Conservation (phyloP, 805 yeast genomes). For the Blastobotrys chiropterorum region DNA sequence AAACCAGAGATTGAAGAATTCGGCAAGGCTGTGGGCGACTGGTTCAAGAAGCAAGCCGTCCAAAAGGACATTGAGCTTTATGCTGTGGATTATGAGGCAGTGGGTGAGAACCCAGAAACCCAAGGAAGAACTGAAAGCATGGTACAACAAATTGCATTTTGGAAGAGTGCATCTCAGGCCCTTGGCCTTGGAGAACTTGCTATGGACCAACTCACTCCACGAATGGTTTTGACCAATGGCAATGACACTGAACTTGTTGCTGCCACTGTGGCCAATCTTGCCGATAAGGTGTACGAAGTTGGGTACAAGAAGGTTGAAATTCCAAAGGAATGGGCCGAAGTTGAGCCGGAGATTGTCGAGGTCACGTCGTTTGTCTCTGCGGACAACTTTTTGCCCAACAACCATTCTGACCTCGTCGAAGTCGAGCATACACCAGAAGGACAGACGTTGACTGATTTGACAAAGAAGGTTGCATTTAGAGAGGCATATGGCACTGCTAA, state of each 20-base stretch:
- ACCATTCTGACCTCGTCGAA: slow-evolving; percentile 8
- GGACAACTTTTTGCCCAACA: slow-evolving; percentile 23
- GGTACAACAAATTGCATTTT: slow-evolving; percentile 73
- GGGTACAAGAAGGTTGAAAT: slow-evolving; percentile 32
- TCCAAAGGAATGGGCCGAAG: slow-evolving; percentile 33
- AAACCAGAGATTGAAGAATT: slow-evolving; percentile 36
- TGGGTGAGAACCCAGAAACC: slow-evolving; percentile 65
- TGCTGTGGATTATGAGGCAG: slow-evolving; percentile 53
- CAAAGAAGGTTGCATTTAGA: slow-evolving; percentile 68
- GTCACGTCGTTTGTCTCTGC: slow-evolving; percentile 21
- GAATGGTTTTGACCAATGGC: slow-evolving; percentile 75
- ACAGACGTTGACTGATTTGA: slow-evolving; percentile 45
- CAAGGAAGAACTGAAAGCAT: slow-evolving; percentile 69
- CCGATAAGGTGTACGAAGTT: slow-evolving; percentile 25
- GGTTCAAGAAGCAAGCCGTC: slow-evolving; percentile 47
- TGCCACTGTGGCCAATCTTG: slow-evolving; percentile 40
- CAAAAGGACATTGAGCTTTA: slow-evolving; percentile 47
- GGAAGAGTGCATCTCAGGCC: slow-evolving; percentile 46
- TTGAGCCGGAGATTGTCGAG: slow-evolving; percentile 17
- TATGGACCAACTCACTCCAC: slow-evolving; percentile 60
- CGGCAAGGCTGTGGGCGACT: slow-evolving; percentile 42
- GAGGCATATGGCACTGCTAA: slow-evolving; percentile 64
- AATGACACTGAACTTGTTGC: slow-evolving; percentile 74
- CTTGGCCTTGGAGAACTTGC: slow-evolving; percentile 46
- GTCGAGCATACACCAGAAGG: slow-evolving; percentile 33